Percentiles rank a stretch among this genome's conserved stretches.
Evolutionary conservation across 2,329 filamentous ascomycete genomes (phyloP).

Genomic region (Blastomyces percursus): DNA sequence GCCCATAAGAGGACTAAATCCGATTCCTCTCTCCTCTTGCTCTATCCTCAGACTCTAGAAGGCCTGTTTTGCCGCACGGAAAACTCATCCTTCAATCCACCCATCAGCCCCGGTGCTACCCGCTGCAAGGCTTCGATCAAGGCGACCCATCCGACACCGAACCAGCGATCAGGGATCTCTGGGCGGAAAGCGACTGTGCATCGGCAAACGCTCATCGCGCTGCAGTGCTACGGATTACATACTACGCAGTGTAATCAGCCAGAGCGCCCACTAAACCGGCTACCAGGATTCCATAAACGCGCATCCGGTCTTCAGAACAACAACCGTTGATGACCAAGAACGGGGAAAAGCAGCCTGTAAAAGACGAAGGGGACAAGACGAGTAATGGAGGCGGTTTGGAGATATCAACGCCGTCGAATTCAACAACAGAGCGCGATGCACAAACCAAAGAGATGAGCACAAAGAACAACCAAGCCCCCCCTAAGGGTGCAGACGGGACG

Average conservation of each 20-base stretch:
- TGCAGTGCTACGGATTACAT: not conserved
- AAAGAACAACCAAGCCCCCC: conserved; percentile 21
- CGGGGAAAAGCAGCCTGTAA: conserved; percentile 10
- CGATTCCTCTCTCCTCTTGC: not conserved
- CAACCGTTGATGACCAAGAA: conserved; percentile 12
- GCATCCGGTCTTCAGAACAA: not conserved
- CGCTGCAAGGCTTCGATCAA: conserved; percentile 1
- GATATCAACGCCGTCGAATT: conserved; percentile 15
- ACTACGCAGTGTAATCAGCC: not conserved
- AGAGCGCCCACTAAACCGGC: not conserved
- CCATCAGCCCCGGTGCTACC: not conserved
- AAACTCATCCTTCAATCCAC: not conserved
- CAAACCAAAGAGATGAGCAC: conserved; percentile 23
- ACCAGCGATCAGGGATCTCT: not conserved
- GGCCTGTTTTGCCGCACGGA: not conserved
- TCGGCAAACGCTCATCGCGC: conserved; percentile 1
- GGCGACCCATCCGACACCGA: not conserved
- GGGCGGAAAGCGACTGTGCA: conserved; percentile 1
- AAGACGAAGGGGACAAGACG: conserved; percentile 12
- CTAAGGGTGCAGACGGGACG: conserved; percentile 20
- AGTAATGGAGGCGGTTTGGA: conserved; percentile 22
- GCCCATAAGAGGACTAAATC: not conserved
- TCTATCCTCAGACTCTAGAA: not conserved
- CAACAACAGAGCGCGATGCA: conserved; percentile 14
- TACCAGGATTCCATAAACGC: not conserved